Evolutionary conservation across 2,329 filamentous ascomycete genomes (phyloP).

Genomic region (Onygenales sp.): DNA sequence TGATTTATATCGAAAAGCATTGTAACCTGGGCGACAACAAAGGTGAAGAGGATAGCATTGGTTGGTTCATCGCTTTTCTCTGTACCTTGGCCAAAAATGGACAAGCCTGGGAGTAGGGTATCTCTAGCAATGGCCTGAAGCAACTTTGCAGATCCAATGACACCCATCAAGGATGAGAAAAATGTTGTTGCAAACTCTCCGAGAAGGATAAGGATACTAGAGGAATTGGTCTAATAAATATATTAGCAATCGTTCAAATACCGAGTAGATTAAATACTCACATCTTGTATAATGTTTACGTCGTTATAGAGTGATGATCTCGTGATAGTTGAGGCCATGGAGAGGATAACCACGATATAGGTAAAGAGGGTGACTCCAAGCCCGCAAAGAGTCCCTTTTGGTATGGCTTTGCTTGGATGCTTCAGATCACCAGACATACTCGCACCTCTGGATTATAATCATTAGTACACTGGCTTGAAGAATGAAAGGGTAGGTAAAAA

Average conservation of each 20-base stretch:
- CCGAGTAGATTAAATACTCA: conserved; percentile 21
- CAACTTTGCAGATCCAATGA: conserved; percentile 76
- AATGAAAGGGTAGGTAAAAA: conserved; percentile 33
- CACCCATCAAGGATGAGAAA: conserved; percentile 79
- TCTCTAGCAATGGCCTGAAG: conserved; percentile 76
- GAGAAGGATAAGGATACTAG: conserved; percentile 60
- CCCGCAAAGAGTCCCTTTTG: conserved; percentile 71
- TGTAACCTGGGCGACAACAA: conserved; percentile 64
- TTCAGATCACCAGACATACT: conserved; percentile 84
- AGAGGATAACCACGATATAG: conserved; percentile 67
- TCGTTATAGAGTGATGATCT: conserved; percentile 64
- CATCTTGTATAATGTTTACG: conserved; percentile 68
- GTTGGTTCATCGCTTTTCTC: conserved; percentile 64
- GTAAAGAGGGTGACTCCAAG: conserved; percentile 65
- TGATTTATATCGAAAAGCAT: conserved; percentile 78
- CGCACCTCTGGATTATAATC: conserved; percentile 48
- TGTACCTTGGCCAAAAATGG: conserved; percentile 64
- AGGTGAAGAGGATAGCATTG: conserved; percentile 67
- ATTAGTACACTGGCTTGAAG: conserved; percentile 40
- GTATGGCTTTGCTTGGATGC: conserved; percentile 75
- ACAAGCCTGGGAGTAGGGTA: conserved; percentile 65
- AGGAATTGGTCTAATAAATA: conserved; percentile 55
- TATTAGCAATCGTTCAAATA: neutral
- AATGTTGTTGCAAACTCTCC: conserved; percentile 76
- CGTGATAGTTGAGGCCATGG: conserved; percentile 68